phyloP scores from a whole-genome alignment of 176 grass and related monocot genomes.

The Aegilops speltoides region DNA sequence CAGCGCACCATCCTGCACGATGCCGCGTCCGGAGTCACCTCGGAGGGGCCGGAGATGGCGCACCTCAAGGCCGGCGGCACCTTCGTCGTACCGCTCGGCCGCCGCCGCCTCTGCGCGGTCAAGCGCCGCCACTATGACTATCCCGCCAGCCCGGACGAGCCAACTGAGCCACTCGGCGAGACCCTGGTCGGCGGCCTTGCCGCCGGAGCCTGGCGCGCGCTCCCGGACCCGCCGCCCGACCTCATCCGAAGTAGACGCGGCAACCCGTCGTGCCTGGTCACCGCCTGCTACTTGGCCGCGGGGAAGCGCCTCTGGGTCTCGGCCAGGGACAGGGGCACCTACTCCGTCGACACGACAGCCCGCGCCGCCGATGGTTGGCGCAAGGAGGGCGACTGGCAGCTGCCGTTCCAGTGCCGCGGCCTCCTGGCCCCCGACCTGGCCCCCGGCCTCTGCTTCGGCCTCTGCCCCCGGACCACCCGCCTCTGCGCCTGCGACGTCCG shows the following conservation, averaged over 20 bases:
- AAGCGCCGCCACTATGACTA: neutral
- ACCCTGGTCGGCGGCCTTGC: neutral
- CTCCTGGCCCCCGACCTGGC: neutral
- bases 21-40: neutral
- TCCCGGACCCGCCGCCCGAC: neutral
- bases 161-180: neutral
- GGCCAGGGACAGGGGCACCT: neutral
- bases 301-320: neutral
- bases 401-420: neutral
- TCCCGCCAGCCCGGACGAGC: neutral
- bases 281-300: neutral
- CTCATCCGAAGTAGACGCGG: too few relatives aligned
- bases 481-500: neutral
- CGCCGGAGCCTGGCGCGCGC: neutral
- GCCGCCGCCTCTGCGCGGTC: neutral
- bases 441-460: neutral
- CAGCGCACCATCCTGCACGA: neutral
- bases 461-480: neutral
- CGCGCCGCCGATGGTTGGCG: neutral
- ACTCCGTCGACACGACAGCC: neutral
- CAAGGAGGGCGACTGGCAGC: neutral
- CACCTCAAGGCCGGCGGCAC: neutral
- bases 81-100: neutral
- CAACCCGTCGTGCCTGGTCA: neutral
- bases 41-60: neutral